These are phyloP conservation scores for Fusarium vanettenii DNA, from an alignment of 2,329 filamentous ascomycete genomes.

Conservation along the genomic window DNA sequence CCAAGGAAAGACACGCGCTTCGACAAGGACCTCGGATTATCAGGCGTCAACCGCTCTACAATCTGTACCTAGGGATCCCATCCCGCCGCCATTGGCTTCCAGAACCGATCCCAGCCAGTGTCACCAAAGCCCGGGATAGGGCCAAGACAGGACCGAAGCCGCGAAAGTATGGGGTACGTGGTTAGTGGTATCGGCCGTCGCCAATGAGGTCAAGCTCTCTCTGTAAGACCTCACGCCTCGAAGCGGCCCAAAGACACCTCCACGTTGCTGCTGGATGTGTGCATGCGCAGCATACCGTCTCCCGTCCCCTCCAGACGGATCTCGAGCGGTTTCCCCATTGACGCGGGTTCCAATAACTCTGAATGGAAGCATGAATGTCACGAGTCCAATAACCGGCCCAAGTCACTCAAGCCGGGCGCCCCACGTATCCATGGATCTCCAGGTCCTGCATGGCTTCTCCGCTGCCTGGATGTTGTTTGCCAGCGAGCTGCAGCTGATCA, in stretches of 20 bases:
- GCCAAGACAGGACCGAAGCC: conserved; percentile 30
- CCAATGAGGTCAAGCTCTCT: conserved; percentile 12
- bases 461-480: neutral
- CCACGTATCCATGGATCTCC: neutral
- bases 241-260: neutral
- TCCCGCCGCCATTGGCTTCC: conserved; percentile 23
- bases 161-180: conserved; percentile 36
- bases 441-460: neutral
- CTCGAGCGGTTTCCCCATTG: neutral
- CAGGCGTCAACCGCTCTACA: neutral
- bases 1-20: neutral
- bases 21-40: neutral
- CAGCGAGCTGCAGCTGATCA: neutral
- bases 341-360: neutral
- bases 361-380: neutral
- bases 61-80: conserved; percentile 10
- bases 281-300: neutral
- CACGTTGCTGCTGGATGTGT: neutral
- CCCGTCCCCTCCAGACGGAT: neutral
- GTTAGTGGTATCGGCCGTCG: conserved; percentile 20
- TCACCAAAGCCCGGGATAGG: conserved; percentile 5
- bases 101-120: conserved; percentile 19
- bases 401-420: neutral
- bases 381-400: neutral
- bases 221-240: conserved; percentile 1